Percentiles rank a stretch among this genome's conserved stretches.
Conservation (phyloP, 768 basidiomycete species). For the Hortiboletus campestris region DNA sequence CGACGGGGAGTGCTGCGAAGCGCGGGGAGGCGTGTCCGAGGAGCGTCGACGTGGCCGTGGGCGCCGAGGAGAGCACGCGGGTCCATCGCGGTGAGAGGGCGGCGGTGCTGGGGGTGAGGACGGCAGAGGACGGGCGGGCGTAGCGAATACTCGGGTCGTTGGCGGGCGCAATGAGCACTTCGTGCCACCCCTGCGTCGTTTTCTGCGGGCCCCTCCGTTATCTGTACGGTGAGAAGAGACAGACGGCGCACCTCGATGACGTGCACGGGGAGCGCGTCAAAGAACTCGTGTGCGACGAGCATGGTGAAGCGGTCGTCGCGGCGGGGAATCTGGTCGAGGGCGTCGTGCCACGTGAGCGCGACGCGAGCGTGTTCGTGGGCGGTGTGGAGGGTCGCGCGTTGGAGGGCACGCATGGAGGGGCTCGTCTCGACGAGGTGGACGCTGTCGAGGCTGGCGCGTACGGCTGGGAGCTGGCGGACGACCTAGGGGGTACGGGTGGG, state of each 20-base stretch:
- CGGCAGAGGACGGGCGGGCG: slow-evolving; percentile 20
- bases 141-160: slow-evolving; percentile 39
- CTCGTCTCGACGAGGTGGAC: slow-evolving; percentile 86
- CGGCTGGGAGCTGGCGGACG: slow-evolving; percentile 46
- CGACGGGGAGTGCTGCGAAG: slow-evolving; percentile 65
- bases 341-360: slow-evolving; percentile 67
- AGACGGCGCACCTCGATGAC: slow-evolving; percentile 80
- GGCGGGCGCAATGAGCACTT: slow-evolving; percentile 65
- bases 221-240: no score
- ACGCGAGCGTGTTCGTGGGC: slow-evolving; percentile 32
- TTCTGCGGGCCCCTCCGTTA: slow-evolving; percentile 44
- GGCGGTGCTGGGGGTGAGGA: not conserved
- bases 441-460: slow-evolving; percentile 35
- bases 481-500: slow-evolving; percentile 38
- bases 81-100: slow-evolving; percentile 45
- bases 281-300: slow-evolving; percentile 94
- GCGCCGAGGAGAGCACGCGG: slow-evolving; percentile 60
- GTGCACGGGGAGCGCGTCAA: slow-evolving; percentile 93
- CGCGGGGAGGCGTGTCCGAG: slow-evolving; percentile 66
- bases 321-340: slow-evolving; percentile 62
- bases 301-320: slow-evolving; percentile 65
- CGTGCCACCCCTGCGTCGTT: slow-evolving; percentile 78
- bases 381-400: slow-evolving; percentile 49
- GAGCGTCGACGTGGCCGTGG: slow-evolving; percentile 52
- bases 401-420: slow-evolving; percentile 58